Conservation (phyloP, 75 land plant genomes). For the Picea sitchensis region DNA sequence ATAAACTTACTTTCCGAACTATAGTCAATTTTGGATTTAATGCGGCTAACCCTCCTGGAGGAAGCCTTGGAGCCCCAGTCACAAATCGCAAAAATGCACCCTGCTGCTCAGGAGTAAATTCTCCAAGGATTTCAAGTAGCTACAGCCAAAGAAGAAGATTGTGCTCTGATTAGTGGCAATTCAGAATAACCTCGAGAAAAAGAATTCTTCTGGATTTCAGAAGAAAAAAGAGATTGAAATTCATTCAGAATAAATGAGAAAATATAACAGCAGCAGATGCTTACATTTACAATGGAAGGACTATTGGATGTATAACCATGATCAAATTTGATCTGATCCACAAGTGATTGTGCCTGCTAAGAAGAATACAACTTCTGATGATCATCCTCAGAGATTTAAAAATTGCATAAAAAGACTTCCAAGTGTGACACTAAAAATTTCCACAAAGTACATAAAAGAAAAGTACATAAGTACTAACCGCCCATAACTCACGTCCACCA, state of each 20-base stretch:
- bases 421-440: not conserved
- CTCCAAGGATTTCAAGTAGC: conserved; percentile 70
- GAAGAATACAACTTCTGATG: not conserved
- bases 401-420: conserved; percentile 9
- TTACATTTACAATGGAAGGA: conserved; percentile 82
- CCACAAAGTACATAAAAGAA: not conserved
- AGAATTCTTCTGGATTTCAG: not conserved
- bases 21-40: conserved; percentile 69
- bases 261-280: conserved; percentile 5
- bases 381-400: not conserved
- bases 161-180: not conserved
- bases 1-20: conserved; percentile 60
- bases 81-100: conserved; percentile 78
- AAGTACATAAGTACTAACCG: conserved; percentile 43
- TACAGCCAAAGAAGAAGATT: conserved; percentile 16
- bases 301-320: conserved; percentile 74
- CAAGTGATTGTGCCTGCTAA: conserved; percentile 40
- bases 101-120: conserved; percentile 16
- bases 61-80: conserved; percentile 82
- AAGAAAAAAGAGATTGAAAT: not conserved
- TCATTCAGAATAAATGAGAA: not conserved
- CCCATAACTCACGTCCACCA: conserved; percentile 58
- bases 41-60: conserved; percentile 74
- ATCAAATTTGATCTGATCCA: conserved; percentile 65
- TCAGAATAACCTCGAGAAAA: not conserved